Evolutionary conservation across 139 green algal species (phyloP).

Genomic region (Chlamydomonas asymmetrica): DNA sequence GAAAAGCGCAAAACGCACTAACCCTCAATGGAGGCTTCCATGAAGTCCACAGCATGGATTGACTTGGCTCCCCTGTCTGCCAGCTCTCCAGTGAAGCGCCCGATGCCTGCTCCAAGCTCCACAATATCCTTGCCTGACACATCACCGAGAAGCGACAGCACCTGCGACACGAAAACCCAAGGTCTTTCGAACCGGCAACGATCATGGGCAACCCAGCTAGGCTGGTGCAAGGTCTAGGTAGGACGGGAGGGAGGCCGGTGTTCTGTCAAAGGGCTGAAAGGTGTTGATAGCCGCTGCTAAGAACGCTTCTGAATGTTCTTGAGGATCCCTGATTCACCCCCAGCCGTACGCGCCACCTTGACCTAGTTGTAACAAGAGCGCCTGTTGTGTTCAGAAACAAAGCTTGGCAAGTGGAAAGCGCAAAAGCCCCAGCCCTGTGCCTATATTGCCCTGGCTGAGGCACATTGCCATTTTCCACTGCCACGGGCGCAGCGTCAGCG

Average conservation of each 20-base stretch:
- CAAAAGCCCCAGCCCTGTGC: no score
- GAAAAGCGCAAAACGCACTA: no score
- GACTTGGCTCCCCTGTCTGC: constrained; percentile 43
- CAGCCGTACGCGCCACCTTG: no score
- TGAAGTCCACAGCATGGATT: constrained; percentile 87
- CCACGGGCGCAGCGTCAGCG: no score
- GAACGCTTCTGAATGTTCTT: background rate
- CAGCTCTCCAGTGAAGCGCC: constrained; percentile 82
- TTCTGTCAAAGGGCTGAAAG: background rate
- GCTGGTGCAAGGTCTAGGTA: no score
- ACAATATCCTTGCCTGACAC: constrained; percentile 69
- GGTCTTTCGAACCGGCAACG: background rate
- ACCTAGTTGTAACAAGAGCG: no score
- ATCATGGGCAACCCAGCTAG: no score
- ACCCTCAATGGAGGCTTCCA: constrained; percentile 76
- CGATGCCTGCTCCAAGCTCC: constrained; percentile 90
- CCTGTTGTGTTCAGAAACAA: no score
- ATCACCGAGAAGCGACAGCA: constrained; percentile 72
- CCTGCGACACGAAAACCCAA: constrained; percentile 48
- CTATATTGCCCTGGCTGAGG: no score
- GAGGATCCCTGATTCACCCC: no score
- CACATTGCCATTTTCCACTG: no score
- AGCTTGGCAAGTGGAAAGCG: no score
- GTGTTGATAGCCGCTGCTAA: background rate
- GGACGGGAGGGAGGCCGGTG: background rate